phyloP scores from a whole-genome alignment of 2,329 filamentous ascomycete genomes.

The Xylariales sp. region DNA sequence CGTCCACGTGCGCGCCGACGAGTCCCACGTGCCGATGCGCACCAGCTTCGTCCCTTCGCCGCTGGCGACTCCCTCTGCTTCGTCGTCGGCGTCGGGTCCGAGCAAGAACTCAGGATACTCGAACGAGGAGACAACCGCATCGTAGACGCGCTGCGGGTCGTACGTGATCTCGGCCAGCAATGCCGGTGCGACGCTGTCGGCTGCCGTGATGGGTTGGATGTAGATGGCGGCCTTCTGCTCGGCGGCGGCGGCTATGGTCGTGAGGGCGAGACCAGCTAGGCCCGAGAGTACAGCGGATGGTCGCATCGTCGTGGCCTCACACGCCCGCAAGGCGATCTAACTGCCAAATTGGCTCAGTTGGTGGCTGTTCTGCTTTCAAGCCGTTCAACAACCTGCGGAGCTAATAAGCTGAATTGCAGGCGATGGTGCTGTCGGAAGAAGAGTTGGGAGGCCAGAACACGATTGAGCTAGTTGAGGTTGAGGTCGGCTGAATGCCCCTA shows the following conservation, averaged over 20 bases:
- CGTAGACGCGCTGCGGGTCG: slow-evolving; percentile 38
- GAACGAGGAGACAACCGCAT: slow-evolving; percentile 48
- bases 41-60: slow-evolving; percentile 41
- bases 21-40: slow-evolving; percentile 55
- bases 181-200: slow-evolving; percentile 27
- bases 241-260: slow-evolving; percentile 31
- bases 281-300: slow-evolving; percentile 33
- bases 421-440: too few species aligned
- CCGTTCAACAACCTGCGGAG: too few species aligned
- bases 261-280: slow-evolving; percentile 36
- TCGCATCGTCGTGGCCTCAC: slow-evolving; percentile 36
- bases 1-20: slow-evolving; percentile 39
- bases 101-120: slow-evolving; percentile 51
- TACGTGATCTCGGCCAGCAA: slow-evolving; percentile 55
- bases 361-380: too few species aligned
- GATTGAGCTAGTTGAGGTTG: too few species aligned
- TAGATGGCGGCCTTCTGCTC: slow-evolving; percentile 46
- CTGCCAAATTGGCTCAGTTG: too few species aligned
- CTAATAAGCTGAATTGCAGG: too few species aligned
- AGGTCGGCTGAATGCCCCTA: too few species aligned
- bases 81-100: too few species aligned
- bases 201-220: slow-evolving; percentile 44
- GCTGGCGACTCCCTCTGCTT: too few species aligned
- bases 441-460: too few species aligned
- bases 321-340: too few species aligned